Conservation (phyloP, 1,284 basidiomycete species). For the Trichosporon faecale region DNA sequence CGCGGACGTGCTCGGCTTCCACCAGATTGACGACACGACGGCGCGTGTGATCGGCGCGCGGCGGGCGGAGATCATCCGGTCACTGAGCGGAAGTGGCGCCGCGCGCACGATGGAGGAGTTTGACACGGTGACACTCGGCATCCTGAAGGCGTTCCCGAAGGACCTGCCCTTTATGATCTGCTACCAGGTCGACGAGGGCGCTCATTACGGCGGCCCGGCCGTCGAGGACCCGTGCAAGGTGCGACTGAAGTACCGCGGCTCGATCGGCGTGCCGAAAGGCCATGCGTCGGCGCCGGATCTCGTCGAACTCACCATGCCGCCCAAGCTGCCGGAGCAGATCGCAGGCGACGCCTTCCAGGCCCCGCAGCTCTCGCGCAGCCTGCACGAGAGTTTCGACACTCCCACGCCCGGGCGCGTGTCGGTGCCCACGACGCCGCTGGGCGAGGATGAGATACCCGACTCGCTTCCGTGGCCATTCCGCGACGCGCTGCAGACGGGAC, state of each 20-base stretch:
- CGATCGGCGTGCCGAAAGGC: slow-evolving; percentile 40
- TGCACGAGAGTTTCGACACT: not conserved
- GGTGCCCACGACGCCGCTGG: not conserved
- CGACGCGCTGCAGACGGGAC: slow-evolving; percentile 36
- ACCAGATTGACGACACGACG: not conserved
- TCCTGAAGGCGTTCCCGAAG: slow-evolving; percentile 6
- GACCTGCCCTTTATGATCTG: slow-evolving; percentile 35
- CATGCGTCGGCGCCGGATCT: slow-evolving; percentile 34
- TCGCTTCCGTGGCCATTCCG: slow-evolving; percentile 39
- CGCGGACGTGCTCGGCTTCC: not conserved
- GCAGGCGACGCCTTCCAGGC: slow-evolving; percentile 29
- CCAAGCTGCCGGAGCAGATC: slow-evolving; percentile 19
- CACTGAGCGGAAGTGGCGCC: not conserved
- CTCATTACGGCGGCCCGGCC: not conserved
- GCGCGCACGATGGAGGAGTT: slow-evolving; percentile 43
- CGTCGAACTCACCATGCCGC: slow-evolving; percentile 14
- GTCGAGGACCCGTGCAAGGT: not conserved
- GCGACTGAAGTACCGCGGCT: not conserved
- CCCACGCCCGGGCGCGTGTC: not conserved
- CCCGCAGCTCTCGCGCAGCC: too few species aligned
- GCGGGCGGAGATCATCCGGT: not conserved
- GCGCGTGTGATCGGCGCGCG: not conserved
- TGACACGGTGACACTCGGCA: slow-evolving; percentile 39
- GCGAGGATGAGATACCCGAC: slow-evolving; percentile 14
- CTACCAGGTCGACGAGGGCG: slow-evolving; percentile 41